Conservation (phyloP, 345 rosid species). For the Gossypium arboreum region DNA sequence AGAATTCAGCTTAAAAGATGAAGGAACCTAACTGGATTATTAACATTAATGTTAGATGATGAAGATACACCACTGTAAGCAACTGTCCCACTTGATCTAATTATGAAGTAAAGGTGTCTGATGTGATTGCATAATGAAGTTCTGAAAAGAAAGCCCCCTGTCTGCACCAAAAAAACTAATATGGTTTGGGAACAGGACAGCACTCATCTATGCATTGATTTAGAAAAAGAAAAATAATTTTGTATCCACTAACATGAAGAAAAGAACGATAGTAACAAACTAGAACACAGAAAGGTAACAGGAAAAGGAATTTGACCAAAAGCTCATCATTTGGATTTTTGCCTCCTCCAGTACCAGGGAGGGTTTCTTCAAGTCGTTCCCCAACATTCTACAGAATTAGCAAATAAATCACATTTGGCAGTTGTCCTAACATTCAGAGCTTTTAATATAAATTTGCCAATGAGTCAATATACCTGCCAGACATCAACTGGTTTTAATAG, state of each 20-base stretch:
- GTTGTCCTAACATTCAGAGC: not conserved
- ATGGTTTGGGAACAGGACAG: not conserved
- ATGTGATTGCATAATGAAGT: conserved; percentile 56
- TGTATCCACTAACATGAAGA: conserved; percentile 40
- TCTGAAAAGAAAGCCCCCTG: conserved; percentile 48
- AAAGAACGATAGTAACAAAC: conserved; percentile 44
- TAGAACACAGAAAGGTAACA: conserved; percentile 62
- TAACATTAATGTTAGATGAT: conserved; percentile 40
- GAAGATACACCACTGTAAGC: conserved; percentile 57
- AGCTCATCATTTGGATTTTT: conserved; percentile 63
- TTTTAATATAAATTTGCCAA: not conserved
- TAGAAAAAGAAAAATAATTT: not conserved
- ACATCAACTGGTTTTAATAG: conserved; percentile 90
- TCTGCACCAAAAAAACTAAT: conserved; percentile 38
- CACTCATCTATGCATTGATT: not conserved
- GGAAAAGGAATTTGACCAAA: conserved; percentile 61
- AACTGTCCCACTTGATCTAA: conserved; percentile 54
- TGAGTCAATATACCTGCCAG: conserved; percentile 69
- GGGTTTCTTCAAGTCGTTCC: conserved; percentile 68
- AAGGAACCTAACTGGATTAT: conserved; percentile 46
- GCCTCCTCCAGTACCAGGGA: conserved; percentile 92
- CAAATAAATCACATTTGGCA: not conserved
- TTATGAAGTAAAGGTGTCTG: conserved; percentile 54
- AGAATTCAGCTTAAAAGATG: conserved; percentile 1
- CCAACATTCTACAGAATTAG: conserved; percentile 51